These are phyloP conservation scores for Colletotrichum phormii DNA, from an alignment of 2,329 filamentous ascomycete genomes.

Conservation along the genomic window DNA sequence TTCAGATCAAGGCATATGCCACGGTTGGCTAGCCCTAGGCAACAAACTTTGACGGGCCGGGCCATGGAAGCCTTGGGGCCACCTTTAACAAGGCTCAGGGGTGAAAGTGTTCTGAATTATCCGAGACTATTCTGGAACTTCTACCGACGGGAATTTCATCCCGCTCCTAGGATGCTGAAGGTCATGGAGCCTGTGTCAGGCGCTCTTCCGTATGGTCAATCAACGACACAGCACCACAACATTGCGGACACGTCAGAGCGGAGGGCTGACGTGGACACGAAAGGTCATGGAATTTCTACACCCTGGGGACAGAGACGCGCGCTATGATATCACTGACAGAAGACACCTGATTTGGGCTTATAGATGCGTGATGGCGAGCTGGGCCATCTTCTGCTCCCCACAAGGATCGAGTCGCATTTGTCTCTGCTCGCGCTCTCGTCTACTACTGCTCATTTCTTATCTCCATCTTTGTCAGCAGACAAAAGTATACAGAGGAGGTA, in stretches of 20 bases:
- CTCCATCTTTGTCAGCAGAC: neutral
- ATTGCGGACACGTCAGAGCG: slow-evolving; percentile 23
- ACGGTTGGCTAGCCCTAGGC: neutral
- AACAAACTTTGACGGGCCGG: slow-evolving; percentile 20
- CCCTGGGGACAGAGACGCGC: neutral
- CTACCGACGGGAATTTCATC: neutral
- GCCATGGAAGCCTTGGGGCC: neutral
- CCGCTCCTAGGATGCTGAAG: neutral
- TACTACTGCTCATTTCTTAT: neutral
- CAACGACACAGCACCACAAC: neutral
- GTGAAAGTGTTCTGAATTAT: neutral
- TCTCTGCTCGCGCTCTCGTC: neutral
- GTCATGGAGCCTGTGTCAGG: neutral
- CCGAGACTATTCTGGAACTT: neutral
- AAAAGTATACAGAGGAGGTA: neutral
- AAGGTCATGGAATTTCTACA: slow-evolving; percentile 7
- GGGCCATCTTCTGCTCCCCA: neutral
- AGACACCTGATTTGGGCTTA: neutral
- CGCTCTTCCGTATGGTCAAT: neutral
- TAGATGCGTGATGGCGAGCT: neutral
- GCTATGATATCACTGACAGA: no score
- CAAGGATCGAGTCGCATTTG: neutral
- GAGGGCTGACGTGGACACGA: slow-evolving; percentile 15
- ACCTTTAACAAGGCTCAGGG: neutral
- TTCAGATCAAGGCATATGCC: neutral